phyloP scores from a whole-genome alignment of 108 stramenopile species.

The Licmophora abbreviata region DNA sequence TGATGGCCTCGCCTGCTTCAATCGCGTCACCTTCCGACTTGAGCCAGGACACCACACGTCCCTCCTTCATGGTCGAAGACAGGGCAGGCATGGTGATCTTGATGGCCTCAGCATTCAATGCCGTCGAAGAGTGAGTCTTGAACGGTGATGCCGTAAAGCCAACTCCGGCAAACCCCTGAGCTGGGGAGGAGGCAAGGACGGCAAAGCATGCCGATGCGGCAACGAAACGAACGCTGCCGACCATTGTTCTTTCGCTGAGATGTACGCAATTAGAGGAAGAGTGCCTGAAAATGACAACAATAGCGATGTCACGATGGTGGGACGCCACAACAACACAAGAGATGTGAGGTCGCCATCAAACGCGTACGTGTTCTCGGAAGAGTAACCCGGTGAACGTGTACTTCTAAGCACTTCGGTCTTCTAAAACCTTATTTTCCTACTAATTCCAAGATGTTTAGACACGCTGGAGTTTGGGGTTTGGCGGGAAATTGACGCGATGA shows the following conservation, averaged over 20 bases:
- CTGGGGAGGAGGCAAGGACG: neutral
- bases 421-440: too few relatives aligned
- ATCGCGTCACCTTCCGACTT: slow-evolving; percentile 90
- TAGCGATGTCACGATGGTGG: too few relatives aligned
- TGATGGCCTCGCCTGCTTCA: slow-evolving; percentile 81
- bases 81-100: slow-evolving; percentile 94
- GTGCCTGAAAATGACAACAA: too few relatives aligned
- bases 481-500: slow-evolving; percentile 1
- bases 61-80: slow-evolving; percentile 97
- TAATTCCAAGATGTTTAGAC: too few relatives aligned
- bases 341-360: too few relatives aligned
- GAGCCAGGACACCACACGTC: slow-evolving; percentile 91
- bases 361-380: too few relatives aligned
- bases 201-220: slow-evolving; percentile 2
- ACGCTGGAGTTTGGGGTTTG: too few relatives aligned
- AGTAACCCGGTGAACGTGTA: too few relatives aligned
- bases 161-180: neutral
- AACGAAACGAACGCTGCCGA: slow-evolving; percentile 1
- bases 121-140: slow-evolving; percentile 22
- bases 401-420: too few relatives aligned
- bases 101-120: slow-evolving; percentile 50
- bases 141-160: slow-evolving; percentile 8
- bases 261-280: too few relatives aligned
- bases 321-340: too few relatives aligned
- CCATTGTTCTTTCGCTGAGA: slow-evolving; percentile 8